These are phyloP conservation scores for Chaetomiaceae sp. DNA, from an alignment of 2,329 filamentous ascomycete genomes.

Conservation along the genomic window DNA sequence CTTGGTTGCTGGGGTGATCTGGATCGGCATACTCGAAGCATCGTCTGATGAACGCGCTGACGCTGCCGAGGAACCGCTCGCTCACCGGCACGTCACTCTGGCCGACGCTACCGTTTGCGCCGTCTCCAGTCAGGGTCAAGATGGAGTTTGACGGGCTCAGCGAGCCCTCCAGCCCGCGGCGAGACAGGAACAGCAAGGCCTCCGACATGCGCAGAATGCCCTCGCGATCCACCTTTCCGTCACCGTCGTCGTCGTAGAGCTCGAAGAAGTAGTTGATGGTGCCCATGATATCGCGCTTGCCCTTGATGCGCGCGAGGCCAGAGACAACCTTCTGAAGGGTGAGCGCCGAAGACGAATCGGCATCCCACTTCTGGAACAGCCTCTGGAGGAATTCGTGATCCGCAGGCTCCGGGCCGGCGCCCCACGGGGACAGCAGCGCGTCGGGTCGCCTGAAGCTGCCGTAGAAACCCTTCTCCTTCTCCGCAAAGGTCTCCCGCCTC, in stretches of 20 bases:
- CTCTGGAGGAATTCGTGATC: constrained; percentile 93
- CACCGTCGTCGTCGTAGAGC: constrained; percentile 86
- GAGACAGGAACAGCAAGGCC: constrained; percentile 83
- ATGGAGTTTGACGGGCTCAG: constrained; percentile 59
- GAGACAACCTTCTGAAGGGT: constrained; percentile 88
- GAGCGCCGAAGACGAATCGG: constrained; percentile 67
- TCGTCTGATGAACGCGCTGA: constrained; percentile 89
- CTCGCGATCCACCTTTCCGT: constrained; percentile 89
- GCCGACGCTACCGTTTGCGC: constrained; percentile 25
- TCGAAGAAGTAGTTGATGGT: constrained; percentile 98
- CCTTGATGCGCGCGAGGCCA: constrained; percentile 85
- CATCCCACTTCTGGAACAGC: constrained; percentile 83
- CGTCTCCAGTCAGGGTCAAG: constrained; percentile 43
- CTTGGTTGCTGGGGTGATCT: constrained; percentile 62
- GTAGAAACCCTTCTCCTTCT: constrained; percentile 53
- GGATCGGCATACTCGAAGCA: constrained; percentile 99
- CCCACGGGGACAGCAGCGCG: constrained; percentile 46
- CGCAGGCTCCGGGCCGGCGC: constrained; percentile 59
- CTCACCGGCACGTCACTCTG: constrained; percentile 55
- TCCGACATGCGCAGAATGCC: constrained; percentile 94
- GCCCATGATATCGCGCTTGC: constrained; percentile 92
- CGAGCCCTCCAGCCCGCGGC: constrained; percentile 74
- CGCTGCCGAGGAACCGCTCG: constrained; percentile 84
- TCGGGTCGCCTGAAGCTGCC: constrained; percentile 47
- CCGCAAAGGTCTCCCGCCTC: constrained; percentile 40